These are phyloP conservation scores for Pyrus bretschneideri DNA, from an alignment of 306 rosid genomes.

Conservation along the genomic window DNA sequence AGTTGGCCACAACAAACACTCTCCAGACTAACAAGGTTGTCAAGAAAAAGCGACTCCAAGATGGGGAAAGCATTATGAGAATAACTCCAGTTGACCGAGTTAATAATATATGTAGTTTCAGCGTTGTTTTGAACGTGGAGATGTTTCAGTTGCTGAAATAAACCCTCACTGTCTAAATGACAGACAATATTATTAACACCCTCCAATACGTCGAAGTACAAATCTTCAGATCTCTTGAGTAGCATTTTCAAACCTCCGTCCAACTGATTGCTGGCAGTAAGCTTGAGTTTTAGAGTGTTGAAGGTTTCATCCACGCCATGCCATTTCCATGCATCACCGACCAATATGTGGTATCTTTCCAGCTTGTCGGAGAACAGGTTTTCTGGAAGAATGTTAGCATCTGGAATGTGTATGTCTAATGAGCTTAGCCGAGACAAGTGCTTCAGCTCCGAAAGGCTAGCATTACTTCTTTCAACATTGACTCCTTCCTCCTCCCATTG, in stretches of 20 bases:
- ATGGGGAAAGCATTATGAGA: not conserved
- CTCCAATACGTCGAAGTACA: slow-evolving; percentile 19
- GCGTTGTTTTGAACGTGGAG: slow-evolving; percentile 34
- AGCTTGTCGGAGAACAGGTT: not conserved
- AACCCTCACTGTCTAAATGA: slow-evolving; percentile 34
- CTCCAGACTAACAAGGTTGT: not conserved
- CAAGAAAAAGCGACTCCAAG: not conserved
- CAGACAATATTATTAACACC: slow-evolving; percentile 24
- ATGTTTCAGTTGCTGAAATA: slow-evolving; percentile 31
- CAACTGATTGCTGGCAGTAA: not conserved
- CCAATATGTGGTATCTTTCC: not conserved
- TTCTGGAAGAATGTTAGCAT: not conserved
- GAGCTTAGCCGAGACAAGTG: not conserved
- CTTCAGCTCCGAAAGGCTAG: not conserved
- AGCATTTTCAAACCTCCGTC: not conserved
- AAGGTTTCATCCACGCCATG: not conserved
- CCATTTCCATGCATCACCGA: not conserved
- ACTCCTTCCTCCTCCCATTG: not conserved
- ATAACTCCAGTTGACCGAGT: not conserved
- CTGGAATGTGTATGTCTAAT: not conserved
- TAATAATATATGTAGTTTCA: slow-evolving; percentile 27
- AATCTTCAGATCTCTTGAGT: not conserved
- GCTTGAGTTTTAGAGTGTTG: not conserved
- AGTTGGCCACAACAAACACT: not conserved
- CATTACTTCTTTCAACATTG: not conserved